phyloP scores from a whole-genome alignment of 2,329 filamentous ascomycete genomes.

The Stagonosporopsis vannaccii region DNA sequence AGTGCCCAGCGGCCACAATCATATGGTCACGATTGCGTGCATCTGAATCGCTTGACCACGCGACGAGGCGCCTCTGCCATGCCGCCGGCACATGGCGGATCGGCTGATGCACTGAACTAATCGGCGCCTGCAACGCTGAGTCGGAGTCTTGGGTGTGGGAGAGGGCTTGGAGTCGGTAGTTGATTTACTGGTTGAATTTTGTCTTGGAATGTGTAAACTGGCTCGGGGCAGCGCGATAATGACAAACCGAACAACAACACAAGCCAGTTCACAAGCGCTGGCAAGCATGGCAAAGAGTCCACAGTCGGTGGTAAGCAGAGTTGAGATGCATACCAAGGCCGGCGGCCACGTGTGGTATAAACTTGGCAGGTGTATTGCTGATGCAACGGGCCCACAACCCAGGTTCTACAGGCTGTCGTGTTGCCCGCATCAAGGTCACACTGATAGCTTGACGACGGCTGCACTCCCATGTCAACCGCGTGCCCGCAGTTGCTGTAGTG shows the following conservation, averaged over 20 bases:
- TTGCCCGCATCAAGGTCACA: slow-evolving; percentile 1
- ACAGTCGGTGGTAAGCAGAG: slow-evolving; percentile 14
- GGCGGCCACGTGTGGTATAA: slow-evolving; percentile 12
- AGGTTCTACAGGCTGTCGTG: slow-evolving; percentile 2
- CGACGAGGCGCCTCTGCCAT: slow-evolving; percentile 7
- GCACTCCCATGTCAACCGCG: background rate
- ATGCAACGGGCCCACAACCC: slow-evolving; percentile 17
- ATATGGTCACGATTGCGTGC: slow-evolving; percentile 9
- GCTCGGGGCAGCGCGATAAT: slow-evolving; percentile 19
- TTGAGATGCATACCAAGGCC: slow-evolving; percentile 11
- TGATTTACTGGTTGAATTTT: background rate
- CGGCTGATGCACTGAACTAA: slow-evolving; percentile 4
- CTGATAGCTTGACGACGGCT: background rate
- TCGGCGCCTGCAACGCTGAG: slow-evolving; percentile 4
- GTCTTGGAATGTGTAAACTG: slow-evolving; percentile 2
- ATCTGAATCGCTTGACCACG: slow-evolving; percentile 1
- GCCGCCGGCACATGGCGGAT: slow-evolving; percentile 6
- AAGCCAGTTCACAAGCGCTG: background rate
- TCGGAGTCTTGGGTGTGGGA: slow-evolving; percentile 5
- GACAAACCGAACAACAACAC: slow-evolving; percentile 15
- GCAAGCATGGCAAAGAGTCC: background rate
- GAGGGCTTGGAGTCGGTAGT: slow-evolving; percentile 5
- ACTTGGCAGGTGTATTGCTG: slow-evolving; percentile 2
- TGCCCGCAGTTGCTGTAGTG: background rate
- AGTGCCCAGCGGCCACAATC: background rate